These are phyloP conservation scores for Jacaranda copaia DNA, from an alignment of 257 asterid genomes.

Conservation along the genomic window DNA sequence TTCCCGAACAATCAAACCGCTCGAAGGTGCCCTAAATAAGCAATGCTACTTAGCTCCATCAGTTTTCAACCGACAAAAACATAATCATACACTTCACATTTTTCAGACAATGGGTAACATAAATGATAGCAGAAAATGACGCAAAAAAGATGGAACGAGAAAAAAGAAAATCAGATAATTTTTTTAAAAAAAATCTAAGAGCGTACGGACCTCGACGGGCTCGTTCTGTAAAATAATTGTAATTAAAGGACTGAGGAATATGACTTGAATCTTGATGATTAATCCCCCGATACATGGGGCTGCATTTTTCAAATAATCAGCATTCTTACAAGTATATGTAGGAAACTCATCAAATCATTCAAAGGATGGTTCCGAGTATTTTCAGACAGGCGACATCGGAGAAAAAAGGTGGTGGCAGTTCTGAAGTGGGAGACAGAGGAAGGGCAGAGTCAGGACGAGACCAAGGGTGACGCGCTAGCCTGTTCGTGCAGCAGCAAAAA, in stretches of 20 bases:
- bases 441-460: no score
- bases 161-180: not conserved
- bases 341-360: no score
- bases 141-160: not conserved
- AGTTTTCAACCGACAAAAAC: not conserved
- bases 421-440: no score
- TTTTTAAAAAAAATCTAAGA: not conserved
- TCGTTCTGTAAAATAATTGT: constrained; percentile 36
- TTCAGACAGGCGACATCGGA: no score
- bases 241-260: constrained; percentile 29
- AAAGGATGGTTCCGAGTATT: no score
- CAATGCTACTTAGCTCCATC: constrained; percentile 25
- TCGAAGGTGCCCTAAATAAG: not conserved
- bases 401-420: no score
- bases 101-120: not conserved
- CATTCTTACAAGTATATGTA: not conserved
- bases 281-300: constrained; percentile 28
- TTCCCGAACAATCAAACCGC: not conserved
- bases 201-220: constrained; percentile 42
- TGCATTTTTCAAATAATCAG: constrained; percentile 38
- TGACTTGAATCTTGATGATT: constrained; percentile 33
- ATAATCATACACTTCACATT: not conserved
- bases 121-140: not conserved
- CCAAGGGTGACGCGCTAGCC: no score
- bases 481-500: no score